Conservation (phyloP, 441 rosid species). For the Theobroma grandiflorum region DNA sequence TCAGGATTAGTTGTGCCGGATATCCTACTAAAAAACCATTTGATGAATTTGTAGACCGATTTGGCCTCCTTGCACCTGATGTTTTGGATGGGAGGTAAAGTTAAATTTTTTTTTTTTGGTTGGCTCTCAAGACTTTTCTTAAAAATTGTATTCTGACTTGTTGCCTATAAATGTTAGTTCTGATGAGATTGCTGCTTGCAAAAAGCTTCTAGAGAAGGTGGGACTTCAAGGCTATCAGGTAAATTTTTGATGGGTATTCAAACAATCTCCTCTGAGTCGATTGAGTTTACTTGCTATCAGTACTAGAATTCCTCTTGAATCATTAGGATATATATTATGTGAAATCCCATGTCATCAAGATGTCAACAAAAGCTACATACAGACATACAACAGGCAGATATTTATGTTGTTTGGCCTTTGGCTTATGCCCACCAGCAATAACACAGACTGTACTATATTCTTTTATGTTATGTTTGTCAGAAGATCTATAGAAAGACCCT, state of each 20-base stretch:
- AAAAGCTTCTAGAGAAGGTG: slow-evolving; percentile 85
- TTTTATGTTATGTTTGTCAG: neutral
- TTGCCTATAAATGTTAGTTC: slow-evolving; percentile 55
- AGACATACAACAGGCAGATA: neutral
- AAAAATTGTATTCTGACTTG: slow-evolving; percentile 32
- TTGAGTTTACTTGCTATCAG: slow-evolving; percentile 5
- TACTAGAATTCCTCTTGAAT: slow-evolving; percentile 10
- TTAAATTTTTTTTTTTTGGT: slow-evolving; percentile 20
- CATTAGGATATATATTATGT: slow-evolving; percentile 7
- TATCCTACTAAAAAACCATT: slow-evolving; percentile 94
- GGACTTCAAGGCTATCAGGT: slow-evolving; percentile 97
- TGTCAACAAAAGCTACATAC: slow-evolving; percentile 5
- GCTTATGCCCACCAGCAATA: slow-evolving; percentile 3
- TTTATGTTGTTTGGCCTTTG: slow-evolving; percentile 21
- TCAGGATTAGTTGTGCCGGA: slow-evolving; percentile 99
- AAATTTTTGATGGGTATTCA: slow-evolving; percentile 33
- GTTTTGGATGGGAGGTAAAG: slow-evolving; percentile 84
- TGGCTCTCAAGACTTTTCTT: slow-evolving; percentile 17
- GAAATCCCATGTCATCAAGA: neutral
- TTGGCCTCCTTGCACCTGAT: slow-evolving; percentile 92
- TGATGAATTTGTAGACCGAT: slow-evolving; percentile 88
- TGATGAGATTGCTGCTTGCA: slow-evolving; percentile 93
- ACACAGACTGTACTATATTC: neutral
- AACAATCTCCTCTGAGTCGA: slow-evolving; percentile 8
- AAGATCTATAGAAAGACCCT: neutral